phyloP scores from a whole-genome alignment of 305 asterid species.

The Coffea humblotiana region DNA sequence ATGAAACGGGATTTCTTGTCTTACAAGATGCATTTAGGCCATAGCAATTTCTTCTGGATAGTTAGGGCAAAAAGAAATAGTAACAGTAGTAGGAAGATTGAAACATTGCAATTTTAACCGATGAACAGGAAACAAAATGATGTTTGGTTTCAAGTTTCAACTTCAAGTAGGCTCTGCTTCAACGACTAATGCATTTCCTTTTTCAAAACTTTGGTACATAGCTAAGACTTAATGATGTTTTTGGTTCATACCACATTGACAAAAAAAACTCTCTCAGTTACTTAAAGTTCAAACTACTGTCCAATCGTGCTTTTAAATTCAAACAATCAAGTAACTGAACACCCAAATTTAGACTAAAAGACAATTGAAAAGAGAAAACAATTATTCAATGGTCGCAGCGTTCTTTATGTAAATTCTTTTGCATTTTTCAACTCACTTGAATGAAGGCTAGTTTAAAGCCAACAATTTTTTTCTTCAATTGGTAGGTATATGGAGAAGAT shows the following conservation, averaged over 20 bases:
- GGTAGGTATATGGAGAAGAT: conserved; percentile 16
- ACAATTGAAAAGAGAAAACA: no score
- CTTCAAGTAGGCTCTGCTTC: background rate
- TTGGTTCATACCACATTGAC: background rate
- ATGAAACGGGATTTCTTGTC: no score
- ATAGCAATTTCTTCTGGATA: background rate
- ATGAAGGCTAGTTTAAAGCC: background rate
- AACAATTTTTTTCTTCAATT: background rate
- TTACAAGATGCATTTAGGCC: background rate
- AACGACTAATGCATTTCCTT: background rate
- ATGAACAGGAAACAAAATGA: background rate
- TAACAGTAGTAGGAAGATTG: background rate
- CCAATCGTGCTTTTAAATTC: background rate
- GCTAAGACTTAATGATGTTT: background rate
- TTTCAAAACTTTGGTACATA: background rate
- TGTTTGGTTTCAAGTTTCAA: background rate
- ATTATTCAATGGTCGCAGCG: no score
- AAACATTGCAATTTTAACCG: background rate
- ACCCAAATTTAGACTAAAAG: background rate
- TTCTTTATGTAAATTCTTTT: background rate
- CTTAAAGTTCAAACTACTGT: background rate
- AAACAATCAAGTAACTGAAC: background rate
- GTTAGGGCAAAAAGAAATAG: background rate
- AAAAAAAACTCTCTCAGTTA: background rate
- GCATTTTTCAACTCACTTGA: background rate